These are phyloP conservation scores for Alternaria triticimaculans DNA, from an alignment of 2,329 filamentous ascomycete genomes.

Conservation along the genomic window DNA sequence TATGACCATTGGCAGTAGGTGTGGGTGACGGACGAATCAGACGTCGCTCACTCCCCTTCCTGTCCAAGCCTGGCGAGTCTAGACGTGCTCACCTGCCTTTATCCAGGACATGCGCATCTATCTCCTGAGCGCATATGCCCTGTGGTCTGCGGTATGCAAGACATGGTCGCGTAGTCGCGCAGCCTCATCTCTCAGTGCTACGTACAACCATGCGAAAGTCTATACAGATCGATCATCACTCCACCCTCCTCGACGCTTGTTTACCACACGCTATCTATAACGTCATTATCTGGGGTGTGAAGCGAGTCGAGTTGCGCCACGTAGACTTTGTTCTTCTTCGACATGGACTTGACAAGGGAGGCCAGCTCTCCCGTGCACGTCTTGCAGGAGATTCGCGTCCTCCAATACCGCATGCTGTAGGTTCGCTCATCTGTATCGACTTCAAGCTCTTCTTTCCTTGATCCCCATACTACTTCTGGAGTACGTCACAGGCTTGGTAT, in stretches of 20 bases:
- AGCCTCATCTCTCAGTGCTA: neutral
- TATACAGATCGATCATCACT: neutral
- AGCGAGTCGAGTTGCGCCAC: neutral
- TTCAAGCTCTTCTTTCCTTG: neutral
- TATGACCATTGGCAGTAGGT: constrained; percentile 34
- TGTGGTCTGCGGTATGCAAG: constrained; percentile 2
- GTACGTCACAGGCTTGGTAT: neutral
- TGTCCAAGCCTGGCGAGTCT: constrained; percentile 30
- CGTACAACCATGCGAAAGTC: neutral
- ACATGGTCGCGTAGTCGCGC: constrained; percentile 11
- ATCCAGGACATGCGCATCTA: constrained; percentile 25
- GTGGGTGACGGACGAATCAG: constrained; percentile 36
- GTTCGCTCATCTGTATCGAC: neutral
- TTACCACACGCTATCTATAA: constrained; percentile 13
- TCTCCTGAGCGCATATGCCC: constrained; percentile 14
- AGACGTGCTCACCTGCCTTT: constrained; percentile 34
- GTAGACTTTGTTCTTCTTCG: neutral
- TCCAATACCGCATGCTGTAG: neutral
- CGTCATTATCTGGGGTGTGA: constrained; percentile 15
- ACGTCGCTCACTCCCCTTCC: constrained; percentile 24
- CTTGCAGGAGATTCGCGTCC: neutral
- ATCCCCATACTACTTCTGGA: neutral
- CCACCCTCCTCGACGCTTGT: neutral
- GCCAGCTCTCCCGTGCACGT: neutral
- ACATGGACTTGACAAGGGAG: neutral